Conservation (phyloP, 208 protist species). For the Wallacemonas sp. region DNA sequence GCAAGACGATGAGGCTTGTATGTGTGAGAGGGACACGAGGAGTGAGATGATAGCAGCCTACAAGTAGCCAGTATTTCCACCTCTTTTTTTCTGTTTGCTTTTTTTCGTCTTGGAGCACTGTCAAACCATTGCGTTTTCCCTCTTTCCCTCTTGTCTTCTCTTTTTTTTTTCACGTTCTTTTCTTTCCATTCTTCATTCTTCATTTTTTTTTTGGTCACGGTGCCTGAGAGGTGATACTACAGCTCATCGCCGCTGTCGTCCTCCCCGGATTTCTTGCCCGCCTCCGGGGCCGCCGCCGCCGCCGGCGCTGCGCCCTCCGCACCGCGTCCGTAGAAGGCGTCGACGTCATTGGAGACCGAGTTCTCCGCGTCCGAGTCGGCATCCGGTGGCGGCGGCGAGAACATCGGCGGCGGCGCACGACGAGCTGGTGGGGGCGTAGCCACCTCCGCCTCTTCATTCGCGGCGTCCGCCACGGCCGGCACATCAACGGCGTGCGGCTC, state of each 20-base stretch:
- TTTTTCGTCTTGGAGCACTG: no score
- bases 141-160: neutral
- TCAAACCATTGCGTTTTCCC: neutral
- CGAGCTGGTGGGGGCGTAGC: conserved; percentile 20
- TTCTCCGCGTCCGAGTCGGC: conserved; percentile 17
- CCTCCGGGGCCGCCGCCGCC: neutral
- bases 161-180: conserved; percentile 14
- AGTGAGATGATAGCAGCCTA: no score
- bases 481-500: conserved; percentile 1
- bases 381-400: conserved; percentile 31
- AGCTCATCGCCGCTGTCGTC: conserved; percentile 1
- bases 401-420: conserved; percentile 27
- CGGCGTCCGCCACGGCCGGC: neutral
- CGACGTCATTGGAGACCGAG: conserved; percentile 8
- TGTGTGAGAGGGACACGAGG: no score
- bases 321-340: conserved; percentile 11
- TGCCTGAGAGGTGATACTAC: neutral
- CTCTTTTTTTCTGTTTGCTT: neutral
- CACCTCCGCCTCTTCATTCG: neutral
- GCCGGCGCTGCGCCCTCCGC: neutral
- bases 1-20: no score
- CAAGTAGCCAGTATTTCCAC: no score
- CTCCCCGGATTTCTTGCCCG: neutral
- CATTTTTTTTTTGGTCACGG: conserved; percentile 8
- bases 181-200: conserved; percentile 16